phyloP scores from a whole-genome alignment of 306 rosid species.

The Gynostemma pentaphyllum region DNA sequence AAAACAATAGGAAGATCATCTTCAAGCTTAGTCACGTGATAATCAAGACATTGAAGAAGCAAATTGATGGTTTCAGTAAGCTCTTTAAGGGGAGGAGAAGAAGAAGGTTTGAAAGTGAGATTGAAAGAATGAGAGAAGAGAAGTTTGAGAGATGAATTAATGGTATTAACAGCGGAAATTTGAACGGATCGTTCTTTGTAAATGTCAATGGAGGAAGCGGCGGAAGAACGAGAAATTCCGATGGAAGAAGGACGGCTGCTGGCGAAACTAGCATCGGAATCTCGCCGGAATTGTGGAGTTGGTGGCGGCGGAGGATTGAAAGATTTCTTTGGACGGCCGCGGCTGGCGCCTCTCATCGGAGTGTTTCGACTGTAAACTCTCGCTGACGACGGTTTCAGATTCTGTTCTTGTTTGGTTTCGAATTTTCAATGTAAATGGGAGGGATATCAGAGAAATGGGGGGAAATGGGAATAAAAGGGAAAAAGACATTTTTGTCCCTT shows the following conservation, averaged over 20 bases:
- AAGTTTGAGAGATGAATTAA: slow-evolving; percentile 35
- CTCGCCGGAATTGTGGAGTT: slow-evolving; percentile 37
- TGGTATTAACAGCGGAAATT: slow-evolving; percentile 36
- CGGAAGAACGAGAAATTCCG: slow-evolving; percentile 32
- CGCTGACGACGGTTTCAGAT: neutral
- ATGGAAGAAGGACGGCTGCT: slow-evolving; percentile 78
- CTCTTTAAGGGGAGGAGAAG: slow-evolving; percentile 63
- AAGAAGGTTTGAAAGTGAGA: slow-evolving; percentile 32
- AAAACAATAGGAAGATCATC: slow-evolving; percentile 63
- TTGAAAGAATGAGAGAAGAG: slow-evolving; percentile 41
- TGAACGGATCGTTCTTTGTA: slow-evolving; percentile 74
- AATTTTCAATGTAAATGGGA: slow-evolving; percentile 3
- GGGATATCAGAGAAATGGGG: neutral
- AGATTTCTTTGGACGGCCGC: slow-evolving; percentile 38
- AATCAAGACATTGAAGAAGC: slow-evolving; percentile 41
- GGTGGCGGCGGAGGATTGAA: slow-evolving; percentile 46
- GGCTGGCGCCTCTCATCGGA: slow-evolving; percentile 42
- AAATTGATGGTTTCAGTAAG: slow-evolving; percentile 52
- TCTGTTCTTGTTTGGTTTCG: neutral
- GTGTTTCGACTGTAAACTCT: neutral
- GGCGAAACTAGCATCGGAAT: slow-evolving; percentile 78
- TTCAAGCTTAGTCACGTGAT: slow-evolving; percentile 40
- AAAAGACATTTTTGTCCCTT: too few relatives aligned
- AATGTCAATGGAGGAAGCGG: slow-evolving; percentile 29
- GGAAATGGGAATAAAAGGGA: neutral